Evolutionary conservation across 768 basidiomycete species (phyloP).

Genomic region (Polyporus arcularius): DNA sequence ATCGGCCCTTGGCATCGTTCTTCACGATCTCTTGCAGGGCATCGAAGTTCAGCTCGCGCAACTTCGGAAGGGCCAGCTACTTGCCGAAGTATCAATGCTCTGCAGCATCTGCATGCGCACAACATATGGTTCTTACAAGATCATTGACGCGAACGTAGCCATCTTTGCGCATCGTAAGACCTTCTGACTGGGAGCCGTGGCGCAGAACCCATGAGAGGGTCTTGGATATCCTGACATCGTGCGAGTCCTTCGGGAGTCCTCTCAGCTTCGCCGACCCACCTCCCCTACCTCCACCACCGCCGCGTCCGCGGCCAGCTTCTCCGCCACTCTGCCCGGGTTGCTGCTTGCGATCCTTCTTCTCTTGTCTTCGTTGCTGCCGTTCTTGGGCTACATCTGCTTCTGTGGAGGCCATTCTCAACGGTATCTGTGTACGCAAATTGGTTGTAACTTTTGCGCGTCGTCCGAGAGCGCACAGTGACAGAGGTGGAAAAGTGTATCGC

Average conservation of each 20-base stretch:
- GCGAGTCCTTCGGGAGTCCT: slow-evolving; percentile 61
- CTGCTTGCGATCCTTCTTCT: slow-evolving; percentile 3
- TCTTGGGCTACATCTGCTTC: not conserved
- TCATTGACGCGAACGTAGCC: slow-evolving; percentile 85
- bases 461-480: no score
- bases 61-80: slow-evolving; percentile 70
- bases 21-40: slow-evolving; percentile 64
- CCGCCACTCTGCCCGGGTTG: not conserved
- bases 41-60: slow-evolving; percentile 59
- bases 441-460: no score
- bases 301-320: not conserved
- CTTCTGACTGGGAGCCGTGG: slow-evolving; percentile 81
- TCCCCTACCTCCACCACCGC: not conserved
- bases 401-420: not conserved
- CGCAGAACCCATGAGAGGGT: slow-evolving; percentile 90
- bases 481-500: not conserved
- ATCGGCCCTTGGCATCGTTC: slow-evolving; percentile 67
- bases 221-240: slow-evolving; percentile 76
- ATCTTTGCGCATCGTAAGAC: slow-evolving; percentile 74
- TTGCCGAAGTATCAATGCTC: slow-evolving; percentile 15
- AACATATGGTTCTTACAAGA: slow-evolving; percentile 59
- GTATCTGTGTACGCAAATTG: no score
- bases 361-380: not conserved
- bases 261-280: slow-evolving; percentile 46
- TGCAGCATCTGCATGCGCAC: not conserved